Base-by-base conservation (phyloP, 2,329 filamentous ascomycete genomes). In the Ploettnerulaceae sp. region DNA sequence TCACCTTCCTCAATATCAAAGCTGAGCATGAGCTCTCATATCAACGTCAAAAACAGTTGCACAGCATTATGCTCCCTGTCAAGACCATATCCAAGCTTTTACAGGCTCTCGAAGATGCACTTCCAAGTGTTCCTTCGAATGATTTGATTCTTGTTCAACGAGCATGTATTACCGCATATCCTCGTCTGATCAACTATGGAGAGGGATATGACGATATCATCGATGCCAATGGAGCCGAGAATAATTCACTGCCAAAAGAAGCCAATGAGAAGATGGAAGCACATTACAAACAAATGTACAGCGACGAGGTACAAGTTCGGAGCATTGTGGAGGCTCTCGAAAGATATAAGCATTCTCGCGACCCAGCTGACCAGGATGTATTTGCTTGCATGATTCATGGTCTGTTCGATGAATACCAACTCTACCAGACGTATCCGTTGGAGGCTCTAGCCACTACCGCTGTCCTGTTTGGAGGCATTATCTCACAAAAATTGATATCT, bases 341-440 rank as follows among this genome's bases (percentile, higher is more conserved):
- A 54, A 77, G 79, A 46, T 95, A 95, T 70, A 97, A 98, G 65
- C 82, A 82, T 46, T 97, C 94, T 0, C 80, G 81, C 37, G 86
- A 93, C 50, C 77, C 88, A 1, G 71, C 84, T 12, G 89, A 96
- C 51, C 93, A 97, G 64, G 93, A 98, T 63, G 78, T 96, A 5
- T 98, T 98, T 64, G 87, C 91, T 11, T 96, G 91, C 69, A 98
- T 98, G 89, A 95, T 98, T 26, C 90, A 96, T 61, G 93, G 93
- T 1, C 73, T 98, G 3, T 96, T 98, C 59, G 93, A 98, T 59
- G 93, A 98, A 69, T 98, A 96, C 65, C 84, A 84, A 45, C 94
- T 95, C 62, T 98, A 96, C 64, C 81, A 86, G 31, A 90, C 94
- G 61, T 98, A 98, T 65, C 94, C 94, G 0, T 74, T 96, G n/a